Conservation (phyloP, 2,329 filamentous ascomycete genomes). For the Bimuria novae-zelandiae region DNA sequence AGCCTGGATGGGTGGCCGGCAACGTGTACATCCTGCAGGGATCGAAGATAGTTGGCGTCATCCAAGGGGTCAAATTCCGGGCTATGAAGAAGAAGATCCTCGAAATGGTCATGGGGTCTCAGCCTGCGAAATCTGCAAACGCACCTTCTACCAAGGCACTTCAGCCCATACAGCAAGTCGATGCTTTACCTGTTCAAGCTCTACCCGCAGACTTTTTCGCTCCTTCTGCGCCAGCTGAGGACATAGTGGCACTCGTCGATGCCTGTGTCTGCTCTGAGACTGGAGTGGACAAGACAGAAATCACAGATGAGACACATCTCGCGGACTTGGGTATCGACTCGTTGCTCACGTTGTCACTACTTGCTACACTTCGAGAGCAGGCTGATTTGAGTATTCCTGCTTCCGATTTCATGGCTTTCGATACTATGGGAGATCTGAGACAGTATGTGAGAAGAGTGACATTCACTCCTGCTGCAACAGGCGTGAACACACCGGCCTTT, state of each 20-base stretch:
- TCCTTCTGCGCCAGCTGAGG: slow-evolving; percentile 37
- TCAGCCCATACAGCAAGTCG: too few relatives aligned
- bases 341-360: slow-evolving; percentile 57
- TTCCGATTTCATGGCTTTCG: slow-evolving; percentile 63
- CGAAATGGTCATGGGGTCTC: not conserved
- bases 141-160: not conserved
- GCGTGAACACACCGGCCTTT: not conserved
- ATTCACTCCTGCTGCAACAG: not conserved
- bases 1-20: slow-evolving; percentile 59
- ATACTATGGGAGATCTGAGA: slow-evolving; percentile 64
- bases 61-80: slow-evolving; percentile 68
- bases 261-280: slow-evolving; percentile 59
- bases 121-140: slow-evolving; percentile 49
- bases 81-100: slow-evolving; percentile 51
- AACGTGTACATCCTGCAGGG: slow-evolving; percentile 65
- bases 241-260: slow-evolving; percentile 37
- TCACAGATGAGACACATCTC: slow-evolving; percentile 62
- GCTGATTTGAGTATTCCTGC: slow-evolving; percentile 56
- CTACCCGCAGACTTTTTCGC: too few relatives aligned
- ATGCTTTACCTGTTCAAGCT: too few relatives aligned
- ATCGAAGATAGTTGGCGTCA: slow-evolving; percentile 61
- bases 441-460: not conserved
- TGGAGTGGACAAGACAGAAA: slow-evolving; percentile 65
- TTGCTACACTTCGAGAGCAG: slow-evolving; percentile 56
- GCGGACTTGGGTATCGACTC: slow-evolving; percentile 62